Conservation (phyloP, 2,329 filamentous ascomycete genomes). For the Fragosphaeria purpurea region DNA sequence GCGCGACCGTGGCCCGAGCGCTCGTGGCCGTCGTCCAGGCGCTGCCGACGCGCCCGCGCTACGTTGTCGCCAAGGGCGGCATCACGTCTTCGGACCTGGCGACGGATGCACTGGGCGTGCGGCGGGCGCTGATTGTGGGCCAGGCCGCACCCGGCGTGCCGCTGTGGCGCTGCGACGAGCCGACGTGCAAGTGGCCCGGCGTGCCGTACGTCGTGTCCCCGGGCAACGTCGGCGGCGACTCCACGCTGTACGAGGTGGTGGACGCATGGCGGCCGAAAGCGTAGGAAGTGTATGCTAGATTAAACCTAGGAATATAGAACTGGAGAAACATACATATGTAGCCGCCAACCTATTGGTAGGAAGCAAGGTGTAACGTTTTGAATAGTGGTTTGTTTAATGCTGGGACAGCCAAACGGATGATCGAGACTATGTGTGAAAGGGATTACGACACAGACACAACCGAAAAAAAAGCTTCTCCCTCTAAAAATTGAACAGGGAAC, state of each 20-base stretch:
- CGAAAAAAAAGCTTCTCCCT: too few relatives aligned
- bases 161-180: constrained; percentile 48
- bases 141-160: constrained; percentile 49
- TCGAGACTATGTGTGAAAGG: too few relatives aligned
- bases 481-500: too few relatives aligned
- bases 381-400: too few relatives aligned
- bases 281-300: too few relatives aligned
- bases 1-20: constrained; percentile 37
- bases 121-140: constrained; percentile 42
- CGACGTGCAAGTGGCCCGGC: constrained; percentile 36
- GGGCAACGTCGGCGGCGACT: constrained; percentile 44
- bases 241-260: constrained; percentile 36
- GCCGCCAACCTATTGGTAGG: too few relatives aligned
- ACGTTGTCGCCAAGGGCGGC: constrained; percentile 49
- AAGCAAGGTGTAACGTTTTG: too few relatives aligned
- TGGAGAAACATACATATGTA: too few relatives aligned
- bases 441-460: too few relatives aligned
- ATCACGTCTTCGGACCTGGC: constrained; percentile 51
- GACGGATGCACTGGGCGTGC: constrained; percentile 44
- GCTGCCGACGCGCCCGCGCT: constrained; percentile 38
- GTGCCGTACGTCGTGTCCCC: constrained; percentile 49
- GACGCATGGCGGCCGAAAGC: background rate
- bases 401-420: too few relatives aligned
- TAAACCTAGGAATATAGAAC: too few relatives aligned
- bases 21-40: constrained; percentile 39